phyloP scores from a whole-genome alignment of 176 grass and related monocot species.

The Canna indica region DNA sequence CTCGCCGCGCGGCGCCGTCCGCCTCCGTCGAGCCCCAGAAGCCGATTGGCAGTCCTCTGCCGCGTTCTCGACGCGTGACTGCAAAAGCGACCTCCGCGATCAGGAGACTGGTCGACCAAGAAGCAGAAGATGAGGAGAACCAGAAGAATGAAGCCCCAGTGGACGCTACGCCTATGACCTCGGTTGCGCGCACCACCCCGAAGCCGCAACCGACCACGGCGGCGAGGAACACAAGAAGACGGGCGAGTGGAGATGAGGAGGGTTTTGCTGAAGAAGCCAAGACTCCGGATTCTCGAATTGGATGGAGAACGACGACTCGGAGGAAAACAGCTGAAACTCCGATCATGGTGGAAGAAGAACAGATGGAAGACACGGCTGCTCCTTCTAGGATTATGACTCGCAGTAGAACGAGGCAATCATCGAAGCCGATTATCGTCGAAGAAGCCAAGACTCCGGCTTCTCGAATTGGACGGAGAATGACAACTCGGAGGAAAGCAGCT shows the following conservation, averaged over 20 bases:
- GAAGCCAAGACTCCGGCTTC: slow-evolving; percentile 9
- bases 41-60: slow-evolving; percentile 8
- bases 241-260: not conserved
- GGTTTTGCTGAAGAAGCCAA: slow-evolving; percentile 16
- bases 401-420: not conserved
- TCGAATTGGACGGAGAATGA: not conserved
- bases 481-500: slow-evolving; percentile 19
- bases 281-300: slow-evolving; percentile 5
- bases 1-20: slow-evolving; percentile 30
- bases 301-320: slow-evolving; percentile 1
- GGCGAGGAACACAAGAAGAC: not conserved
- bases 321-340: slow-evolving; percentile 16
- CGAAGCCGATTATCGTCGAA: slow-evolving; percentile 15
- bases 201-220: not conserved
- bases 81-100: slow-evolving; percentile 42
- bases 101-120: slow-evolving; percentile 29
- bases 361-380: not conserved
- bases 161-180: slow-evolving; percentile 15
- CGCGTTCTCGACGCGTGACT: slow-evolving; percentile 11
- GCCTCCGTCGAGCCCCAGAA: slow-evolving; percentile 21
- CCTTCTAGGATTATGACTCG: too few species aligned
- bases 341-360: slow-evolving; percentile 9
- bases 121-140: slow-evolving; percentile 27
- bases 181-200: not conserved
- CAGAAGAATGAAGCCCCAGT: slow-evolving; percentile 31